Percentiles rank a stretch among this genome's conserved stretches.
These are phyloP conservation scores for Plectosphaerella cucumerina DNA, from an alignment of 2,329 filamentous ascomycete species.

Conservation along the genomic window DNA sequence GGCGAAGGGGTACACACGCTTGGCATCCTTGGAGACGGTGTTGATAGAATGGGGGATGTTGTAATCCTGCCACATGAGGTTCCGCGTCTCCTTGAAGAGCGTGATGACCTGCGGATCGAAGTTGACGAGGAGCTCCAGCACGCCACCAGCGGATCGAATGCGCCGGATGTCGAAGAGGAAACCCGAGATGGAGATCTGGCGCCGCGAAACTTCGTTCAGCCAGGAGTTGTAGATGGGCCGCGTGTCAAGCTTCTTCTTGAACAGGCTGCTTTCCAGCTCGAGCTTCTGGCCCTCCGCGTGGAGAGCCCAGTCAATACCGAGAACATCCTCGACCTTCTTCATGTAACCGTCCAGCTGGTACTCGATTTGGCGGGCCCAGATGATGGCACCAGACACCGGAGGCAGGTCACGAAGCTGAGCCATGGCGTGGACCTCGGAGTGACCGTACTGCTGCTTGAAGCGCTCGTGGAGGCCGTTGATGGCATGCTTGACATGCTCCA, in stretches of 20 bases:
- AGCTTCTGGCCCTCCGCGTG: conserved; percentile 95
- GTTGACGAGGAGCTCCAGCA: conserved; percentile 85
- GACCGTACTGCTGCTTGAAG: conserved; percentile 98
- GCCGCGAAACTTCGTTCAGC: conserved; percentile 82
- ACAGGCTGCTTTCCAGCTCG: conserved; percentile 84
- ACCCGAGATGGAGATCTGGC: conserved; percentile 87
- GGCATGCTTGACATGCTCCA: conserved; percentile 96
- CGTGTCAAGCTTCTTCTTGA: conserved; percentile 94
- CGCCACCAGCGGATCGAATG: conserved; percentile 85
- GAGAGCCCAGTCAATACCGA: conserved; percentile 90
- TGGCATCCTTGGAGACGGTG: conserved; percentile 97
- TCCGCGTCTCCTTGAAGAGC: conserved; percentile 96
- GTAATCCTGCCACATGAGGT: conserved; percentile 91
- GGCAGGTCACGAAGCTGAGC: conserved; percentile 93
- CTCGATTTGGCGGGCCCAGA: conserved; percentile 97
- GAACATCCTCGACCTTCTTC: conserved; percentile 97
- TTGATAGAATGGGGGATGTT: conserved; percentile 91
- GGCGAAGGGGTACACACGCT: conserved; percentile 94
- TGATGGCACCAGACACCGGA: conserved; percentile 93
- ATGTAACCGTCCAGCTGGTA: conserved; percentile 94
- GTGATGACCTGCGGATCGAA: conserved; percentile 97
- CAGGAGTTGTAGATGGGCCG: conserved; percentile 92
- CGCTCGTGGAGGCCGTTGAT: conserved; percentile 91
- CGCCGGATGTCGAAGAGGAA: conserved; percentile 86
- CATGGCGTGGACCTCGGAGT: conserved; percentile 98